phyloP scores from a whole-genome alignment of 1,139 yeast genomes.

The Candida glucosophila region DNA sequence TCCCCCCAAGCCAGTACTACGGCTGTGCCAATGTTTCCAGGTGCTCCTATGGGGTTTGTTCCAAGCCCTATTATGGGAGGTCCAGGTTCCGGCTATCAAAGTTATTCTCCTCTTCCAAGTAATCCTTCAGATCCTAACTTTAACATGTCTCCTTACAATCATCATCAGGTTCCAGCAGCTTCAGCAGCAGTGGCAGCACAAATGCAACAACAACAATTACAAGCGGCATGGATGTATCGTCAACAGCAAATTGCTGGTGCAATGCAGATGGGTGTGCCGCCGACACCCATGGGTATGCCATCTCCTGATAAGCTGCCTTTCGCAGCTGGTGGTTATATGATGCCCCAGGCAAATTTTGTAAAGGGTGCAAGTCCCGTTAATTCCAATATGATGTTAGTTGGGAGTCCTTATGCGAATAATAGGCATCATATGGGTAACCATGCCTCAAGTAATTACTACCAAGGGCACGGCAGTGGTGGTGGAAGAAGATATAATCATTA shows the following conservation, averaged over 20 bases:
- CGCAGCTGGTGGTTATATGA: conserved; percentile 32
- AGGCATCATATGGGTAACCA: conserved; percentile 7
- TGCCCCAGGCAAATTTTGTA: conserved; percentile 22
- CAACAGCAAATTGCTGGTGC: conserved; percentile 23
- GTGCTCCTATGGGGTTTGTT: conserved; percentile 29
- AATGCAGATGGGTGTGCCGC: conserved; percentile 30
- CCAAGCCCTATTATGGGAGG: conserved; percentile 9
- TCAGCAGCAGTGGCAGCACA: conserved; percentile 27
- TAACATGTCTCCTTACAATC: conserved; percentile 20
- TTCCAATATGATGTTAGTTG: conserved; percentile 17
- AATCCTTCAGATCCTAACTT: conserved; percentile 11
- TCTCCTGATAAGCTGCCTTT: conserved; percentile 25
- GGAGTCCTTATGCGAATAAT: conserved; percentile 5
- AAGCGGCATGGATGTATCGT: conserved; percentile 32
- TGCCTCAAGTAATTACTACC: conserved; percentile 1
- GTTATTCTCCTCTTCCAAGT: conserved; percentile 8
- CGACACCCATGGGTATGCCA: conserved; percentile 23
- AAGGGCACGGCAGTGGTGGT: too few species aligned
- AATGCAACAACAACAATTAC: conserved; percentile 30
- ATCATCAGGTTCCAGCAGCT: conserved; percentile 13
- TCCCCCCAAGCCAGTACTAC: conserved; percentile 8
- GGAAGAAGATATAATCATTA: conserved; percentile 7
- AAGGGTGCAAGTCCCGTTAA: conserved; percentile 24
- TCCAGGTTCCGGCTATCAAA: too few species aligned
- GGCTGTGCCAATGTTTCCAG: conserved; percentile 17